Evolutionary conservation across 23 red algal genomes (phyloP), one percentile per base, ranked within the genome.

Genomic region (Cyanidiococcus yangmingshanensis): DNA sequence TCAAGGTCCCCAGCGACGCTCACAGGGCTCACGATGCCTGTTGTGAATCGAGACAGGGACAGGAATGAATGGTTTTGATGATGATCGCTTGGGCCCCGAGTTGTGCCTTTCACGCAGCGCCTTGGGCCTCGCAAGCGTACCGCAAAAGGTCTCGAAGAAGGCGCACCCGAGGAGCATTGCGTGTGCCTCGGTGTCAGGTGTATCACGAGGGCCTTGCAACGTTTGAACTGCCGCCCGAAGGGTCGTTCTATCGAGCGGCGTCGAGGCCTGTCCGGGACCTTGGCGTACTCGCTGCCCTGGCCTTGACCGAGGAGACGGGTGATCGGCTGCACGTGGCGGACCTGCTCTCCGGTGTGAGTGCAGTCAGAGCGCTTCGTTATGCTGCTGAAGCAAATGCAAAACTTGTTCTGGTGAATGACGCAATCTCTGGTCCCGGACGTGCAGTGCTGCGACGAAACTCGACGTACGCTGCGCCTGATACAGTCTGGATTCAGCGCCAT

Each of bases 261-360:
- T 71, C 63, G 63, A 25, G 27, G 21, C 63, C 63, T 7, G 63
- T 71, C 7, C 63, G 63, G 12, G 63, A 71, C 63, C 21, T 71
- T 25, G 63, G 63, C 32, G 63, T 71, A 35, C 21, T 71, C 7
- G 63, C 63, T 7, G 63, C 63, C 3, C 32, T 71, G 63, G 63
- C 32, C n/a, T 35, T 3, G 21, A 35, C 12, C n/a, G 63, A 71
- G 63, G n/a, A 2, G 27, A 25, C 7, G 27, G n/a, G 63, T 25
- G n/a, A 35, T 7, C 63, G 32, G 7, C 32, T 71, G 7, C 32
- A 29, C 7, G 27, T 71, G 27, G 21, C n/a, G 16, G 63, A 71
- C 63, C n/a, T 35, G 12, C 63, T 71, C n/a, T 12, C 63, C 7
- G 63, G 63, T 3, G 16, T 29, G 27, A 71, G n/a, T 25, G 63